Evolutionary conservation across 257 asterid species (phyloP), one percentile per base, ranked within the genome.

Genomic region (Oldenlandia corymbosa): DNA sequence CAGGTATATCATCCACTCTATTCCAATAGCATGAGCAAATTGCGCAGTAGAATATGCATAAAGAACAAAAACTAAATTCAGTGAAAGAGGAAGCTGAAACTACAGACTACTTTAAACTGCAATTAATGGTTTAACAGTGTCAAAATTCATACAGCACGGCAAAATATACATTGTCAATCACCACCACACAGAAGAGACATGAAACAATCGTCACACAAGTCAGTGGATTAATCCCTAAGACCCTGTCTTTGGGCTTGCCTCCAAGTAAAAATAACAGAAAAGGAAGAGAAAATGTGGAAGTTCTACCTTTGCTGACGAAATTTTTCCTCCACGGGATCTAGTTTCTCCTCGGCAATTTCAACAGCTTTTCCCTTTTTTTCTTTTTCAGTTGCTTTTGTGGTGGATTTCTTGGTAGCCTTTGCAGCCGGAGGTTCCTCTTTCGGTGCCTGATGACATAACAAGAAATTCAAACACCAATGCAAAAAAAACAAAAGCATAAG

Each of bases 241-340:
- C n/a, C n/a, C 47, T 26, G 37, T 16, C 4, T 10, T 36, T 10
- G 9, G 5, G 39, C 26, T 60, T 46, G 16, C 17, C 4, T 18
- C 3, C 7, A 28, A 6, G 59, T 28, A 36, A n/a, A 51, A 62
- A 18, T 4, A 2, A 58, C n/a, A 17, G 10, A 26, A n/a, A n/a
- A 16, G 48, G 18, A n/a, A 36, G 45, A 60, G 26, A 14, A 39
- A 1, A 5, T 23, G n/a, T 58, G 66, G 65, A 68, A 56, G 24
- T 28, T 27, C 46, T 59, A 89, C 96, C 98, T 83, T 75, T 91
- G 98, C 69, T 85, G 96, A 61, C 88, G 96, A 71, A 94, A 93
- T 73, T 94, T 94, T 76, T 90, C 97, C 71, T 82, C 89, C 27
- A 79, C n/a, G 58, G 99, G 95, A 78, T 94, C 95, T 66, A 88